phyloP scores from a whole-genome alignment of 176 grass and related monocot genomes.

The Tuctoria greenei region DNA sequence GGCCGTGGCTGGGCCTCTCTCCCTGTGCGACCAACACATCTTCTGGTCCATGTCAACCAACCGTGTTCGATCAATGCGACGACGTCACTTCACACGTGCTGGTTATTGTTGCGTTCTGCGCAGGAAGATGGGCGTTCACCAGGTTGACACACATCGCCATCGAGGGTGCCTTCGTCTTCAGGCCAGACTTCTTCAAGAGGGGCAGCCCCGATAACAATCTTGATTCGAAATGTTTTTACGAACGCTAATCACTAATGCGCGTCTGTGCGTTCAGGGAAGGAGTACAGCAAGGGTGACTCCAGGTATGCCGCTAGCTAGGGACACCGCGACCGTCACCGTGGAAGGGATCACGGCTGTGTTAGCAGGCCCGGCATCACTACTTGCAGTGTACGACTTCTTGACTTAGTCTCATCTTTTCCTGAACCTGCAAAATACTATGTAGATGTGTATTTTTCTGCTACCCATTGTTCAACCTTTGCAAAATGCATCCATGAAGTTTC shows the following conservation, averaged over 20 bases:
- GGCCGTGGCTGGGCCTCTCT: too few relatives aligned
- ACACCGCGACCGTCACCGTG: constrained; percentile 56
- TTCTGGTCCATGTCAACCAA: too few relatives aligned
- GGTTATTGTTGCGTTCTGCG: too few relatives aligned
- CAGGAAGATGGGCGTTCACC: constrained; percentile 85
- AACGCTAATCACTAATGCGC: neutral
- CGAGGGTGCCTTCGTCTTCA: constrained; percentile 67
- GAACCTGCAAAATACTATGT: neutral
- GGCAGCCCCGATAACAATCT: constrained; percentile 28
- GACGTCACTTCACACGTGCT: too few relatives aligned
- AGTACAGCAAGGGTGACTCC: constrained; percentile 88
- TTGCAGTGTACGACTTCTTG: constrained; percentile 55
- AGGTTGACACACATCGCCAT: constrained; percentile 74
- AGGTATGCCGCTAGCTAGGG: constrained; percentile 79
- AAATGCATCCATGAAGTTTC: too few relatives aligned
- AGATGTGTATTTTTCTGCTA: neutral
- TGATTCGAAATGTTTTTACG: neutral
- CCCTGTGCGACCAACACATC: too few relatives aligned
- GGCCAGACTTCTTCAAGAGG: constrained; percentile 55
- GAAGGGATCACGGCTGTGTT: constrained; percentile 77
- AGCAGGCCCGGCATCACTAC: constrained; percentile 73
- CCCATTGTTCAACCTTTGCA: neutral
- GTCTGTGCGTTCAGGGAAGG: constrained; percentile 51
- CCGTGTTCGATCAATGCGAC: too few relatives aligned
- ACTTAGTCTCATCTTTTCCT: neutral